Base-by-base conservation (phyloP, 179 eudicot species). In the Heliamphora pulchella region DNA sequence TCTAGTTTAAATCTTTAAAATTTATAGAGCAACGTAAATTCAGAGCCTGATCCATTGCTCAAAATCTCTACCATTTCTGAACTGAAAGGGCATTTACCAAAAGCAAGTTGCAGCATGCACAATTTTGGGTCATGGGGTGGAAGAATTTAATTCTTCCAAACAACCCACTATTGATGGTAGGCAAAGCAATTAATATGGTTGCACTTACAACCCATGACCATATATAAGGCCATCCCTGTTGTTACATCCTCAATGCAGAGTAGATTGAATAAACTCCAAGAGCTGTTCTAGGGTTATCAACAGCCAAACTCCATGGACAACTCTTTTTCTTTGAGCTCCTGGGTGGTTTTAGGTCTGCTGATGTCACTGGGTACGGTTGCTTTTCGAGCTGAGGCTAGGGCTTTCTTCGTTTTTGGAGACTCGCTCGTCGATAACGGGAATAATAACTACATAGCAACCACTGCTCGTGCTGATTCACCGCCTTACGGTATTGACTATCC, bases 331-430 rank as follows among this genome's bases (percentile, higher is more conserved):
- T 8, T 55, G 8, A 10, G 65, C 14, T 55, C 53, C 11, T 53
- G 53, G 53, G 5, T 20, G 78, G 3, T 46, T 59, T 44, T 76
- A 10, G 43, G 54, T 22, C 14, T 76, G 44, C 43, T 76, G 64
- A 0, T 55, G 68, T 9, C 46, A 18, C 7, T 76, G 54, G 55
- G n/a, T 13, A 76, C 54, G 17, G 15, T 74, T 55, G 51, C 65
- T 17, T 14, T n/a, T 76, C 67, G 4, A 8, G 78, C 50, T n/a
- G 78, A 76, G 31, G 84, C 86, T 47, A 80, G 91, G 20, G 86
- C 93, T 10, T 86, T 90, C 81, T 90, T 87, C 5, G 91, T 90
- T 14, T 90, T 90, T 55, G 93, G 93, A 8, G 93, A 81, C 46
- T 81, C 83, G 4, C 72, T 81, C 10, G 83, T 81, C 11, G 80